These are phyloP conservation scores for Tricholoma sp. DNA, from an alignment of 768 basidiomycete genomes.

Conservation along the genomic window DNA sequence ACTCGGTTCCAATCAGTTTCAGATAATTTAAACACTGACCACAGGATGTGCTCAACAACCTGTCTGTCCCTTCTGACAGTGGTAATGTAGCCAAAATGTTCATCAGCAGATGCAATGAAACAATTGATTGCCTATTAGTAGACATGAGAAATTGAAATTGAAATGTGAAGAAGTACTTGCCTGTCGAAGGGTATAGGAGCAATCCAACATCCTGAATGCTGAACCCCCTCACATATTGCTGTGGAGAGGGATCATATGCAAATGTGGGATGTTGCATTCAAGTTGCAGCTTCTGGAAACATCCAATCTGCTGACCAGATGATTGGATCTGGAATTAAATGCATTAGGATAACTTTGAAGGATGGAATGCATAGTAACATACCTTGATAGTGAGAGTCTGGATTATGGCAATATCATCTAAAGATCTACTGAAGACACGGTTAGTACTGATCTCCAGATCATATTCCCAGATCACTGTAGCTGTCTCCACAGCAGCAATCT, in stretches of 20 bases:
- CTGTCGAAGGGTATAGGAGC: background rate
- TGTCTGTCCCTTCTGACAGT: background rate
- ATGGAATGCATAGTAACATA: background rate
- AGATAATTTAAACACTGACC: background rate
- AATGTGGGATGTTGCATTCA: background rate
- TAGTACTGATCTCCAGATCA: background rate
- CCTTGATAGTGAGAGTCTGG: background rate
- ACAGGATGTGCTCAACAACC: no score
- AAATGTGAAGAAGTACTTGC: background rate
- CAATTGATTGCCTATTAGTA: background rate
- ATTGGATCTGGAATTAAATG: background rate
- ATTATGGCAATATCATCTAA: background rate
- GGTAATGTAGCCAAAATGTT: background rate
- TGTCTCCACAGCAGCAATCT: no score
- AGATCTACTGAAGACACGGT: background rate
- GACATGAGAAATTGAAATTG: background rate
- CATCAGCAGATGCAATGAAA: no score
- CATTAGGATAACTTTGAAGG: background rate
- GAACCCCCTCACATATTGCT: background rate
- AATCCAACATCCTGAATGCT: background rate
- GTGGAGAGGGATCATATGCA: background rate
- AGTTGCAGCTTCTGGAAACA: background rate
- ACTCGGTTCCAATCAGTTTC: background rate
- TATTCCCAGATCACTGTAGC: background rate
- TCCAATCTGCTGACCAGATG: no score